Percentiles rank a stretch among this genome's conserved stretches.
Conservation (phyloP, 2,329 filamentous ascomycete genomes). For the Fusarium coffeatum region DNA sequence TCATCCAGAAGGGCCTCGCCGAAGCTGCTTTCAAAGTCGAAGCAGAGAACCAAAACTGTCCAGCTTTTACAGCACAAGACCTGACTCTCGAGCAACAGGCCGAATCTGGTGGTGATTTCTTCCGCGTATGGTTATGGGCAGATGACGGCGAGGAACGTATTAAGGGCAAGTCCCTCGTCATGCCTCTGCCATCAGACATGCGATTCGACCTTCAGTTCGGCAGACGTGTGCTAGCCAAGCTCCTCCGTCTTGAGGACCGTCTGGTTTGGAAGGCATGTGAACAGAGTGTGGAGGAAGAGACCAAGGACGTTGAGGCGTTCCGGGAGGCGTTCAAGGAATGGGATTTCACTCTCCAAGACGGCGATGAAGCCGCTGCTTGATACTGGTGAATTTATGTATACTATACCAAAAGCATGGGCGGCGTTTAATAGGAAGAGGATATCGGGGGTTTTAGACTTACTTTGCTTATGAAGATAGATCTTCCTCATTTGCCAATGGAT, state of each 20-base stretch:
- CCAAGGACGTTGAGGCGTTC: conserved; percentile 79
- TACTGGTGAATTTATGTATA: conserved; percentile 1
- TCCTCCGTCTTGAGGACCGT: conserved; percentile 83
- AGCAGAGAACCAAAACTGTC: conserved; percentile 77
- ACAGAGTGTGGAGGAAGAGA: conserved; percentile 83
- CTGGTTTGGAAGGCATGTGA: conserved; percentile 86
- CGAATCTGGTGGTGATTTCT: conserved; percentile 71
- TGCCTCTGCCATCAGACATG: conserved; percentile 77
- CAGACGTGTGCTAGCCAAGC: conserved; percentile 85
- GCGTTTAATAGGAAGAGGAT: conserved; percentile 34
- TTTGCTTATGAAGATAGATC: not conserved
- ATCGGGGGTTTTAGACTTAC: not conserved
- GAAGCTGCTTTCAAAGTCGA: conserved; percentile 91
- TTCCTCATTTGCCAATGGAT: not conserved
- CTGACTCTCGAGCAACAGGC: conserved; percentile 64
- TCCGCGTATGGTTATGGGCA: conserved; percentile 84
- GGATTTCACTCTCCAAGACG: conserved; percentile 75
- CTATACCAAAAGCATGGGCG: conserved; percentile 27
- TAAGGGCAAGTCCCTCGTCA: conserved; percentile 73
- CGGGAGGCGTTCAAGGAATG: conserved; percentile 84
- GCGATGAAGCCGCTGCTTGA: conserved; percentile 21
- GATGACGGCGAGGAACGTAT: conserved; percentile 65
- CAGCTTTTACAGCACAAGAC: conserved; percentile 61
- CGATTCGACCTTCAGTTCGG: conserved; percentile 94
- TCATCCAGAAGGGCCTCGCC: conserved; percentile 78